Conservation (phyloP, 2,329 filamentous ascomycete species). For the Fusarium equiseti region DNA sequence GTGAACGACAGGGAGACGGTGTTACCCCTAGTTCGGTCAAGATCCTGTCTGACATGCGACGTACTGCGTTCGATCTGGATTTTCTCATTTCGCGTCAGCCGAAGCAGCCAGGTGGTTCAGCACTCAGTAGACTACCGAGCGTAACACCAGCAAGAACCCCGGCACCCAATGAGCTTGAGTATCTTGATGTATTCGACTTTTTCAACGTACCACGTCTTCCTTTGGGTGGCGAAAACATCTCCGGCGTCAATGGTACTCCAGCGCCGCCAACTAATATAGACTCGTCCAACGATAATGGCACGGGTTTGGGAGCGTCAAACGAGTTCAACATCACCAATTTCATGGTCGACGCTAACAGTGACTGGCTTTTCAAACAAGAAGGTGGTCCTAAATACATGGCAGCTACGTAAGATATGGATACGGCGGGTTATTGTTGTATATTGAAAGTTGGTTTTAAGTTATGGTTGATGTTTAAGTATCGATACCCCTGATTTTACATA, state of each 20-base stretch:
- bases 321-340: slow-evolving; percentile 85
- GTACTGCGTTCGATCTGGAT: slow-evolving; percentile 90
- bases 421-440: background rate
- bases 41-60: slow-evolving; percentile 90
- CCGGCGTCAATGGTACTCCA: slow-evolving; percentile 34
- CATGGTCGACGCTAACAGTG: slow-evolving; percentile 78
- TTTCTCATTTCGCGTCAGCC: slow-evolving; percentile 89
- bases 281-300: slow-evolving; percentile 44
- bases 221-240: slow-evolving; percentile 56
- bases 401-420: slow-evolving; percentile 18
- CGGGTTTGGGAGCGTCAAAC: slow-evolving; percentile 57
- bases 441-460: slow-evolving; percentile 13
- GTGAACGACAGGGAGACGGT: slow-evolving; percentile 78
- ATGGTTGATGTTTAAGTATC: slow-evolving; percentile 16
- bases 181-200: slow-evolving; percentile 92
- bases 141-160: slow-evolving; percentile 75
- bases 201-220: slow-evolving; percentile 88
- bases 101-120: slow-evolving; percentile 57
- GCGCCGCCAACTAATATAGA: slow-evolving; percentile 45
- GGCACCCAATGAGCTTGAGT: slow-evolving; percentile 86
- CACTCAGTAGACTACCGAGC: slow-evolving; percentile 61
- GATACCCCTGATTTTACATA: slow-evolving; percentile 37
- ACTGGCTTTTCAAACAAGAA: slow-evolving; percentile 77
- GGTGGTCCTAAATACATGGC: slow-evolving; percentile 48
- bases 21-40: slow-evolving; percentile 85